Conservation (phyloP, 495 filamentous ascomycete genomes). For the Evernia prunastri region DNA sequence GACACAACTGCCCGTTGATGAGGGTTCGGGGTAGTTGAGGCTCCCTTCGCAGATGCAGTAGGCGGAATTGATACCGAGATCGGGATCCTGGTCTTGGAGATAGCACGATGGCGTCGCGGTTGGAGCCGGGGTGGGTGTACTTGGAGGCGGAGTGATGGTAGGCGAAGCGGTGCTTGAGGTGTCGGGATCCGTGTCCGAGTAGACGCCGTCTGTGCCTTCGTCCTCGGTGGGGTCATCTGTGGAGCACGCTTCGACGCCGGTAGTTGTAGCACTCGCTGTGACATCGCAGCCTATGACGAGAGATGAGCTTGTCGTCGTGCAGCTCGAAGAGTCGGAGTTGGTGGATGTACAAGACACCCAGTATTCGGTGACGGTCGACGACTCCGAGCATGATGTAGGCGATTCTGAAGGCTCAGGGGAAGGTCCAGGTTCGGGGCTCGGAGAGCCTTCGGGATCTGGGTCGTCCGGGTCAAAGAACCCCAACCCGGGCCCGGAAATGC, state of each 20-base stretch:
- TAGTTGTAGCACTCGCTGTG: not conserved
- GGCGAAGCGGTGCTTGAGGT: not conserved
- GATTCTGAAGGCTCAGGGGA: not conserved
- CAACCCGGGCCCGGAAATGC: too few species aligned
- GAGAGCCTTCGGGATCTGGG: too few species aligned
- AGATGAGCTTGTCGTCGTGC: not conserved
- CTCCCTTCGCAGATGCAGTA: not conserved
- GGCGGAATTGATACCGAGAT: not conserved
- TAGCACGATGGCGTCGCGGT: not conserved
- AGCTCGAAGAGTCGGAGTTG: not conserved
- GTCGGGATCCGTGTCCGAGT: not conserved
- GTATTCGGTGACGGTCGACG: not conserved
- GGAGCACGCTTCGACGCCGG: not conserved
- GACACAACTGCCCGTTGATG: not conserved
- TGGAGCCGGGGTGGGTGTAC: not conserved
- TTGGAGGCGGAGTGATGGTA: not conserved
- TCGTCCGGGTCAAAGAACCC: too few species aligned
- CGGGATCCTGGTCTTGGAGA: not conserved
- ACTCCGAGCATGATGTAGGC: not conserved
- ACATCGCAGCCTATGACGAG: not conserved
- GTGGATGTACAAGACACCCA: not conserved
- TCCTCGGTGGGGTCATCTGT: not conserved
- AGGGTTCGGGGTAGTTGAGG: not conserved
- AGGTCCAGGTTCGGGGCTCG: not conserved
- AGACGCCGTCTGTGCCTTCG: not conserved